These are phyloP conservation scores for Jacaranda mimosifolia DNA, from an alignment of 257 asterid species.

Conservation along the genomic window DNA sequence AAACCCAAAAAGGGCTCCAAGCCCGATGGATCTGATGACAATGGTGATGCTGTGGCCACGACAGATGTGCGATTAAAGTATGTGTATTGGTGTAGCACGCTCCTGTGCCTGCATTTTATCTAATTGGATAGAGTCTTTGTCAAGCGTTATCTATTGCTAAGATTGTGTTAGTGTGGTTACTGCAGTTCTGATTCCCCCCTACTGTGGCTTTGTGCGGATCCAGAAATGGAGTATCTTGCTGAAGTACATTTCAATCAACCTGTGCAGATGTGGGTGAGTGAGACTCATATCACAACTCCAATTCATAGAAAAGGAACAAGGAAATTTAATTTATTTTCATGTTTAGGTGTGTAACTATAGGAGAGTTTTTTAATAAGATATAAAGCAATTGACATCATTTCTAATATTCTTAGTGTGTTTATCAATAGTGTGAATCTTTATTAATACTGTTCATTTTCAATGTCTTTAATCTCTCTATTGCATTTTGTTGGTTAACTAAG, in stretches of 20 bases:
- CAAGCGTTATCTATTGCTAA: conserved; percentile 32
- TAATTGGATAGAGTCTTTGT: conserved; percentile 20
- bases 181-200: conserved; percentile 96
- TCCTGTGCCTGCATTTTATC: conserved; percentile 26
- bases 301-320: conserved; percentile 6
- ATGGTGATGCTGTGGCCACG: conserved; percentile 70
- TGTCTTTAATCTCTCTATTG: background rate
- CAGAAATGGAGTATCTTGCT: conserved; percentile 98
- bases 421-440: background rate
- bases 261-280: conserved; percentile 98
- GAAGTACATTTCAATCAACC: conserved; percentile 93
- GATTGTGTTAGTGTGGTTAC: conserved; percentile 34
- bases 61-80: conserved; percentile 83
- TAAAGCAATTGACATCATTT: conserved; percentile 20
- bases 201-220: conserved; percentile 98
- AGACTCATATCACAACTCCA: background rate
- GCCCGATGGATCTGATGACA: conserved; percentile 99
- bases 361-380: conserved; percentile 15
- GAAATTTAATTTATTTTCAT: background rate
- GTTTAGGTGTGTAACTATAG: background rate
- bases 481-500: conserved; percentile 17
- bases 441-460: background rate
- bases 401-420: background rate
- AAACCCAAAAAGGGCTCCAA: conserved; percentile 87
- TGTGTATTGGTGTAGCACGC: conserved; percentile 39